These are phyloP conservation scores for Fistulinella prunicolor DNA, from an alignment of 768 basidiomycete species.

Conservation along the genomic window DNA sequence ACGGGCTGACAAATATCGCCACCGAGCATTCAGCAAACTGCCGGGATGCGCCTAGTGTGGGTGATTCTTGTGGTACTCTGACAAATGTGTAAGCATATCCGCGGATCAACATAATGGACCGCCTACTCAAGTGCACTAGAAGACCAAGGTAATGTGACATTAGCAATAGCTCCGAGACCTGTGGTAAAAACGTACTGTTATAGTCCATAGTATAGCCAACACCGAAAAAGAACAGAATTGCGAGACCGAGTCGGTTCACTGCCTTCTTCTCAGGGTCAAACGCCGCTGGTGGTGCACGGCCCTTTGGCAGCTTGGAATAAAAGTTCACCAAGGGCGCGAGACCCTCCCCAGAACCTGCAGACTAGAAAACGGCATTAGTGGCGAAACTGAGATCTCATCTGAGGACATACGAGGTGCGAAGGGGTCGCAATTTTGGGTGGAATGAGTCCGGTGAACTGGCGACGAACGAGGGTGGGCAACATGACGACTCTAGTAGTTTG, in stretches of 20 bases:
- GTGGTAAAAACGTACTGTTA: conserved; percentile 60
- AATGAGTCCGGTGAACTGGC: conserved; percentile 79
- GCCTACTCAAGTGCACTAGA: conserved; percentile 83
- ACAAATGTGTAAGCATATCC: conserved; percentile 22
- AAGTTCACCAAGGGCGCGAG: conserved; percentile 88
- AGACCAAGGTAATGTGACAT: conserved; percentile 4
- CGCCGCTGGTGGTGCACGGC: conserved; percentile 58
- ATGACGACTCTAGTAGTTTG: conserved; percentile 40
- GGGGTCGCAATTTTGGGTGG: conserved; percentile 97
- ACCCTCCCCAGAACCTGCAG: conserved; percentile 76
- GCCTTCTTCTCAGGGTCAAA: conserved; percentile 85
- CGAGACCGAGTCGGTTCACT: conserved; percentile 46
- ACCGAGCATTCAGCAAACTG: conserved; percentile 1
- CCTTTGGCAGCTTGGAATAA: conserved; percentile 96
- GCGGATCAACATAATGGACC: neutral
- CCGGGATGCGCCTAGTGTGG: conserved; percentile 51
- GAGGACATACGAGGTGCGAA: conserved; percentile 63
- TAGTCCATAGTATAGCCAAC: conserved; percentile 84
- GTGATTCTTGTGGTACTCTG: conserved; percentile 91
- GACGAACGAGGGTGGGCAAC: conserved; percentile 82
- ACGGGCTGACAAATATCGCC: conserved; percentile 6
- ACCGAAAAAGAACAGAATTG: conserved; percentile 57
- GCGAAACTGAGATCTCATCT: neutral
- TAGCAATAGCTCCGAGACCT: conserved; percentile 5
- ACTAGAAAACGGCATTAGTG: conserved; percentile 42